These are phyloP conservation scores for Talaromyces sp. DNA, from an alignment of 2,329 filamentous ascomycete species.

Conservation along the genomic window DNA sequence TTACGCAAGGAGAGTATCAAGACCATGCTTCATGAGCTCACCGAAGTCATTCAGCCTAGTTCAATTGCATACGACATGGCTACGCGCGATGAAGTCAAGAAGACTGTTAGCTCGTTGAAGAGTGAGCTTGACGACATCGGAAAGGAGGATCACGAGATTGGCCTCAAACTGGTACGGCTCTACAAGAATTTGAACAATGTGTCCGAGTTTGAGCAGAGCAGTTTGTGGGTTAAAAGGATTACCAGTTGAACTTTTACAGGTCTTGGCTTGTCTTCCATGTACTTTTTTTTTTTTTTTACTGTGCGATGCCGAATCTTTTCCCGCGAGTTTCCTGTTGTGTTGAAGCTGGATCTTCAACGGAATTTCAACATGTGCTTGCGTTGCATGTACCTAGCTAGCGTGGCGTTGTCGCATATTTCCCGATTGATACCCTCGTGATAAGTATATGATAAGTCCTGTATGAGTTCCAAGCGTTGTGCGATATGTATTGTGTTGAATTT, in stretches of 20 bases:
- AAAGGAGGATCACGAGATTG: conserved; percentile 73
- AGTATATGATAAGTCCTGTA: background rate
- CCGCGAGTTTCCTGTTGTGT: background rate
- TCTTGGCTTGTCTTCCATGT: background rate
- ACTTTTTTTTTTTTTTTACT: background rate
- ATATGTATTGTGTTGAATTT: background rate
- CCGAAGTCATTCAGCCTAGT: conserved; percentile 68
- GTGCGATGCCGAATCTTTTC: too few species aligned
- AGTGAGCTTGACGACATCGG: conserved; percentile 68
- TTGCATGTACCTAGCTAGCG: conserved; percentile 8
- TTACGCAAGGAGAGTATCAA: conserved; percentile 69
- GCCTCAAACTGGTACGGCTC: conserved; percentile 68
- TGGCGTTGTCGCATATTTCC: conserved; percentile 1
- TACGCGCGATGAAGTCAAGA: conserved; percentile 53
- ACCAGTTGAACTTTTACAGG: conserved; percentile 40
- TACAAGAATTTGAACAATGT: conserved; percentile 71
- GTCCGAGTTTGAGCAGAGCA: conserved; percentile 49
- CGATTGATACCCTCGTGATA: background rate
- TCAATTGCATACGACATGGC: conserved; percentile 65
- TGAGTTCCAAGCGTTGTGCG: background rate
- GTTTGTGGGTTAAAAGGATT: conserved; percentile 74
- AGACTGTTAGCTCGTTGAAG: conserved; percentile 63
- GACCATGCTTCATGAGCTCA: conserved; percentile 71
- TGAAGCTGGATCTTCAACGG: conserved; percentile 13
- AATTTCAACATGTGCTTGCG: background rate